These are phyloP conservation scores for Epichloe aotearoae DNA, from an alignment of 2,329 filamentous ascomycete genomes.

Conservation along the genomic window DNA sequence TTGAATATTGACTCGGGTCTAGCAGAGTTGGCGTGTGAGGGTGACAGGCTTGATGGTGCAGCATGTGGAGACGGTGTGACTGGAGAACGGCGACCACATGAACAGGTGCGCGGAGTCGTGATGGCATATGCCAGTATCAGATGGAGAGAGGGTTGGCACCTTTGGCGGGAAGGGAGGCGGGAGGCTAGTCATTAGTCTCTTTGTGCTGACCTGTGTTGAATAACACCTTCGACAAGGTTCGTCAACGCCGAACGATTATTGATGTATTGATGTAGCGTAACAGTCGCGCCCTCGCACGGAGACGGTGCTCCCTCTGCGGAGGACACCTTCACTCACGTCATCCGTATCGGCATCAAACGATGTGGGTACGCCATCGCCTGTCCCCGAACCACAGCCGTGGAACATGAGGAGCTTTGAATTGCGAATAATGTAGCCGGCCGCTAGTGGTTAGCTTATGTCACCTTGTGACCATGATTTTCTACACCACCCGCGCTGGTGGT, in stretches of 20 bases:
- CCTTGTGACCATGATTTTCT: constrained; percentile 2
- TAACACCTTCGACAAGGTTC: too few relatives aligned
- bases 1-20: background rate
- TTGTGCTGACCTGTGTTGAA: too few relatives aligned
- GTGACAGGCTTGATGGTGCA: background rate
- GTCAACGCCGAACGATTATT: too few relatives aligned
- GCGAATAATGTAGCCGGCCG: background rate
- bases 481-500: background rate
- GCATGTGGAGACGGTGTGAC: background rate
- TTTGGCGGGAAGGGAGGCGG: too few relatives aligned
- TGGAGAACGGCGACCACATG: constrained; percentile 1
- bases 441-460: background rate
- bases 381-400: background rate
- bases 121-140: background rate
- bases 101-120: background rate
- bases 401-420: background rate
- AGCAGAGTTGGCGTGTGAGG: background rate
- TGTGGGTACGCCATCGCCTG: background rate
- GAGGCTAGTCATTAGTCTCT: too few relatives aligned
- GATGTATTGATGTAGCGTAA: too few relatives aligned
- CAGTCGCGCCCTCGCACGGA: background rate
- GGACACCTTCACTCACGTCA: background rate
- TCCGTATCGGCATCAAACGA: background rate
- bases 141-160: background rate
- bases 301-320: background rate